These are phyloP conservation scores for Ceratocystis lukuohia DNA, from an alignment of 2,329 filamentous ascomycete genomes.

Conservation along the genomic window DNA sequence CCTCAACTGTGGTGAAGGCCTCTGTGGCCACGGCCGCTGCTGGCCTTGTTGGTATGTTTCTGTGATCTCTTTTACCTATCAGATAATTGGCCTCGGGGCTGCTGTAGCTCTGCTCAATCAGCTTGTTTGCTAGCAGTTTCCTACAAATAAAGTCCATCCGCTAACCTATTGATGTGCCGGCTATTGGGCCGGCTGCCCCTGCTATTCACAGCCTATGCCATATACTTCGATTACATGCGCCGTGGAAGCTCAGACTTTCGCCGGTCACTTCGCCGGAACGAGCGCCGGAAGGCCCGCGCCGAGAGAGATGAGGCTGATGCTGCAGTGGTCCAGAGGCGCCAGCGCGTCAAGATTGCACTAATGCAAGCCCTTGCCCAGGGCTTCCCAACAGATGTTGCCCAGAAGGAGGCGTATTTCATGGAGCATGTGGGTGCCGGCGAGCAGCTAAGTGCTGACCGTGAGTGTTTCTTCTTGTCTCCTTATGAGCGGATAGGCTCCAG, in stretches of 20 bases:
- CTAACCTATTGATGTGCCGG: not conserved
- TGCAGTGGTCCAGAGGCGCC: constrained; percentile 51
- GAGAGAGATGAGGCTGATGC: constrained; percentile 60
- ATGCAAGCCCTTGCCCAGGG: constrained; percentile 78
- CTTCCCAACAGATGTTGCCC: constrained; percentile 79
- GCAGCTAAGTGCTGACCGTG: constrained; percentile 68
- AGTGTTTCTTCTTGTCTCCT: constrained; percentile 25
- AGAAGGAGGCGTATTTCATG: constrained; percentile 95
- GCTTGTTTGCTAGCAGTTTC: not conserved
- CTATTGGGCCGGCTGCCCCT: constrained; percentile 17
- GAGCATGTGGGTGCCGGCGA: constrained; percentile 86
- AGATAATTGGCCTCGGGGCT: constrained; percentile 8
- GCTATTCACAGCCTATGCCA: constrained; percentile 41
- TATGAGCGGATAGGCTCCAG: not conserved
- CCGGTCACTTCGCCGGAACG: constrained; percentile 57
- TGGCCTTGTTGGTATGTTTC: constrained; percentile 42
- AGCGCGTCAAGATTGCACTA: constrained; percentile 61
- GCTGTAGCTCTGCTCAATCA: not conserved
- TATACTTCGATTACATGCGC: constrained; percentile 57
- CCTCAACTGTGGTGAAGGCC: constrained; percentile 45
- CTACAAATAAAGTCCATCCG: no score
- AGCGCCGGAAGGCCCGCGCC: constrained; percentile 55
- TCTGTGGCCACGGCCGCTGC: constrained; percentile 48
- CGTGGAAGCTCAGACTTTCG: constrained; percentile 52
- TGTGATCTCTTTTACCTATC: no score